These are phyloP conservation scores for Flaveria sonorensis DNA, from an alignment of 129 eudicot species.

Conservation along the genomic window DNA sequence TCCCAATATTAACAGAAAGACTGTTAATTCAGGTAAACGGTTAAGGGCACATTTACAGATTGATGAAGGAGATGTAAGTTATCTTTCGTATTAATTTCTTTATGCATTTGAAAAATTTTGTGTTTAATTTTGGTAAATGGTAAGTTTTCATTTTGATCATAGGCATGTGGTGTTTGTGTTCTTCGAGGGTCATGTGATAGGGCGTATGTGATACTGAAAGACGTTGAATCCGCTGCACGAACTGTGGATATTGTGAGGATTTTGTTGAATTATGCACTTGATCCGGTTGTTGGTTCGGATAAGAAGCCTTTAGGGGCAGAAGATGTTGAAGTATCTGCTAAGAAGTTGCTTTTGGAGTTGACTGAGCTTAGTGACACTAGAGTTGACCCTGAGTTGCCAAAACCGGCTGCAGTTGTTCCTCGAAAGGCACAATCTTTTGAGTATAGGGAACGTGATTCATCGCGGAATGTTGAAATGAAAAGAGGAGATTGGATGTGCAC, in stretches of 20 bases:
- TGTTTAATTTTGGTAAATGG: background rate
- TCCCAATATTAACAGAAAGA: slow-evolving; percentile 71
- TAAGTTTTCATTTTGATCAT: slow-evolving; percentile 1
- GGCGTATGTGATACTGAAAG: slow-evolving; percentile 62
- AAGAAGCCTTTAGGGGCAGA: slow-evolving; percentile 51
- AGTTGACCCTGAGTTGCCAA: slow-evolving; percentile 50
- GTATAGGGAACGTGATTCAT: slow-evolving; percentile 18
- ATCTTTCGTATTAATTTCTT: background rate
- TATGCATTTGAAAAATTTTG: background rate
- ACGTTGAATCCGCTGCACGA: slow-evolving; percentile 62
- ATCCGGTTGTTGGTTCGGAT: slow-evolving; percentile 57
- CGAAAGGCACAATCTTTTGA: slow-evolving; percentile 39
- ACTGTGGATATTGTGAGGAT: slow-evolving; percentile 86
- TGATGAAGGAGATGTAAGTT: slow-evolving; percentile 88
- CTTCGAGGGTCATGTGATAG: slow-evolving; percentile 88
- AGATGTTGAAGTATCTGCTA: slow-evolving; percentile 63
- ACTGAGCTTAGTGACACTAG: slow-evolving; percentile 63
- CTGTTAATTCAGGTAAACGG: slow-evolving; percentile 86
- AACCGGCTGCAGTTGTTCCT: slow-evolving; percentile 38
- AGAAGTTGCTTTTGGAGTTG: slow-evolving; percentile 70
- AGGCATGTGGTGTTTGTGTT: slow-evolving; percentile 79
- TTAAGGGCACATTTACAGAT: slow-evolving; percentile 69
- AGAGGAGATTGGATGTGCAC: slow-evolving; percentile 87
- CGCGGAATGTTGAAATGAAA: slow-evolving; percentile 59
- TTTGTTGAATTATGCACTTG: slow-evolving; percentile 73